These are phyloP conservation scores for Mucor irregularis DNA, from an alignment of 371 early-diverging fungal species.

Conservation along the genomic window DNA sequence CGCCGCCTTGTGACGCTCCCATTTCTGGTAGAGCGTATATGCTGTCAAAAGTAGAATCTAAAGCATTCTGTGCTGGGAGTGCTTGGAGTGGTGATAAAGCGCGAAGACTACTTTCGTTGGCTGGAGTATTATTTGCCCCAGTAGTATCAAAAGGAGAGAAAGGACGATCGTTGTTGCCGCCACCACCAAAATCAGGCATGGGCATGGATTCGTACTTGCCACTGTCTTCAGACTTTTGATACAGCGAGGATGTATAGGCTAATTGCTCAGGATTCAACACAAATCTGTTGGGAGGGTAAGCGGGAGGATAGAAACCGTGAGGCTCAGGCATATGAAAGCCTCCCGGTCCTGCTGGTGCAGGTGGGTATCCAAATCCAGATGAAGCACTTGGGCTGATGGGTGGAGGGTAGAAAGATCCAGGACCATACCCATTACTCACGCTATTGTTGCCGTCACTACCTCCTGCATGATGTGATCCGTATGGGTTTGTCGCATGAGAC, in stretches of 20 bases:
- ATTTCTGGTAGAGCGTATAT: too few species aligned
- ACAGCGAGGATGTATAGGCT: background rate
- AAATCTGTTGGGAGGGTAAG: background rate
- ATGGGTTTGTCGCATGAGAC: background rate
- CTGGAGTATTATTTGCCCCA: background rate
- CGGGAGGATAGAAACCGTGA: background rate
- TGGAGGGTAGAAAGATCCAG: background rate
- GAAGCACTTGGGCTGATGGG: background rate
- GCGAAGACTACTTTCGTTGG: background rate
- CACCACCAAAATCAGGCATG: background rate
- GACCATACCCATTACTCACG: background rate
- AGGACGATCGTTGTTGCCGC: too few species aligned
- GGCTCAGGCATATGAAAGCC: conserved; percentile 13
- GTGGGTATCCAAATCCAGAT: too few species aligned
- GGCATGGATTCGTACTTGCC: background rate
- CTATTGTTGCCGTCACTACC: background rate
- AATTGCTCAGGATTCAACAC: background rate
- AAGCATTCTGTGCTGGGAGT: too few species aligned
- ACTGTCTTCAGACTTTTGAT: background rate
- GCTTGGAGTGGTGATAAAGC: too few species aligned
- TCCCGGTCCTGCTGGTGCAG: background rate
- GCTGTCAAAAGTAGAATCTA: too few species aligned
- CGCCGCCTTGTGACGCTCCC: too few species aligned
- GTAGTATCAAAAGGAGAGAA: background rate
- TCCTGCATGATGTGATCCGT: background rate